These are phyloP conservation scores for Wallacemonas sp. DNA, from an alignment of 208 protist genomes.

Conservation along the genomic window DNA sequence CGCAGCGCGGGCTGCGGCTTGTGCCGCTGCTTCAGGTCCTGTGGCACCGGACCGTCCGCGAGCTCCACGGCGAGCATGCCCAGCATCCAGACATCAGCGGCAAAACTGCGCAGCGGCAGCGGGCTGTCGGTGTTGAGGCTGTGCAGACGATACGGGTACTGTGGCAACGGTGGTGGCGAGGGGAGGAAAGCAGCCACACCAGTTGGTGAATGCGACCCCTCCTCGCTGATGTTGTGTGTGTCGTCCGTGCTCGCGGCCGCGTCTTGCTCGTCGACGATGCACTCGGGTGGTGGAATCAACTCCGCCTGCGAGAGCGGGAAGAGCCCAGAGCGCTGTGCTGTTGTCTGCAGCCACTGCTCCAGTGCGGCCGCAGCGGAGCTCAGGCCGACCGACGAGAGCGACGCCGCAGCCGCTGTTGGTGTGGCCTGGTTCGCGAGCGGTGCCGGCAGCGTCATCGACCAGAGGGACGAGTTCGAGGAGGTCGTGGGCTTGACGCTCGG, in stretches of 20 bases:
- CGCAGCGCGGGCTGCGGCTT: constrained; percentile 36
- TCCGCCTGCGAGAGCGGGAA: constrained; percentile 40
- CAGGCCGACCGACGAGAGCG: too few relatives aligned
- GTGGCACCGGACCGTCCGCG: constrained; percentile 48
- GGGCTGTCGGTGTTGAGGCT: constrained; percentile 43
- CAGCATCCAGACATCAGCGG: constrained; percentile 74
- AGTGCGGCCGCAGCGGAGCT: not conserved
- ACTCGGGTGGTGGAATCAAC: constrained; percentile 51
- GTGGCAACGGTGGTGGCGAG: not conserved
- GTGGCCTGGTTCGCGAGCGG: not conserved
- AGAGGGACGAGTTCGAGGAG: not conserved
- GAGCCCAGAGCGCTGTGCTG: constrained; percentile 7
- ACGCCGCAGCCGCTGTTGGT: not conserved
- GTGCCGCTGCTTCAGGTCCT: constrained; percentile 43
- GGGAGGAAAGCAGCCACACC: too few relatives aligned
- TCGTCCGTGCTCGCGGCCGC: not conserved
- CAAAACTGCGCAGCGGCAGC: constrained; percentile 15
- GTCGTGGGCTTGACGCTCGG: not conserved
- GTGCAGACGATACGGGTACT: constrained; percentile 18
- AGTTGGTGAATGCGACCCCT: too few relatives aligned
- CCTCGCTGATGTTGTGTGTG: not conserved
- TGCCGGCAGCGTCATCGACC: not conserved
- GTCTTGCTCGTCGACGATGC: constrained; percentile 23
- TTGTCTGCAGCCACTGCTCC: not conserved
- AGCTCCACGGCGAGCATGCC: constrained; percentile 74